Percentiles rank a stretch among this genome's conserved stretches.
Evolutionary conservation across 352 stramenopile genomes (phyloP).

Genomic region (Phytophthora constricta): DNA sequence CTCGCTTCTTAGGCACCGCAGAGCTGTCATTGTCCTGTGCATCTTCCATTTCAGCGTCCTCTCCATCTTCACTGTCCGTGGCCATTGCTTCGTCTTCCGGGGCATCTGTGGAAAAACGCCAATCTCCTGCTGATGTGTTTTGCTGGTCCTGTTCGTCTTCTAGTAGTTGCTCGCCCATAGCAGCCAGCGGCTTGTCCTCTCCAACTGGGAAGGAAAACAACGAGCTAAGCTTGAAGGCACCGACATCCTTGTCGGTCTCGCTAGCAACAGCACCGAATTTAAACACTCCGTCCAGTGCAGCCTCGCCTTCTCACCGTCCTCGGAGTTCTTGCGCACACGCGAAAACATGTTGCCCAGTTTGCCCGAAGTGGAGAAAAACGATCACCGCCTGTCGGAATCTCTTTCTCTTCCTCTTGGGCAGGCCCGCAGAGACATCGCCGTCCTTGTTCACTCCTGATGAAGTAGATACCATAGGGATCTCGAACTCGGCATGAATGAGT

Average conservation of each 20-base stretch:
- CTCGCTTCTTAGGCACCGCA: constrained; percentile 27
- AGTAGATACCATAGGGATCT: constrained; percentile 46
- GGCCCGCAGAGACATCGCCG: constrained; percentile 4
- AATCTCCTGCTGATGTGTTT: constrained; percentile 14
- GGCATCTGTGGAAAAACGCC: constrained; percentile 34
- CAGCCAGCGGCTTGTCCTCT: constrained; percentile 50
- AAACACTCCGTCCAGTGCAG: constrained; percentile 78
- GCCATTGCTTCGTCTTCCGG: constrained; percentile 40
- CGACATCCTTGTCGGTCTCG: constrained; percentile 10
- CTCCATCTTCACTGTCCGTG: constrained; percentile 49
- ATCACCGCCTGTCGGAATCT: constrained; percentile 61
- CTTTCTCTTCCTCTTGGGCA: constrained; percentile 48
- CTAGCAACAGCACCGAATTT: constrained; percentile 19
- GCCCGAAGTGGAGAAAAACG: constrained; percentile 75
- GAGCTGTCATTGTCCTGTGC: constrained; percentile 9
- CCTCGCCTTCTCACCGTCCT: constrained; percentile 78
- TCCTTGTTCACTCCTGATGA: constrained; percentile 32
- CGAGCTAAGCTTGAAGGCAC: constrained; percentile 73
- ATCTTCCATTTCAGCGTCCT: constrained; percentile 30
- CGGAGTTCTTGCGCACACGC: constrained; percentile 83
- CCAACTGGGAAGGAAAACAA: constrained; percentile 71
- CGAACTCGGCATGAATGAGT: constrained; percentile 50
- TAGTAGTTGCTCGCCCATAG: constrained; percentile 59
- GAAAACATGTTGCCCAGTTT: constrained; percentile 73
- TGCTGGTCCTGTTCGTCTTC: constrained; percentile 45